These are phyloP conservation scores for Mycena sp. DNA, from an alignment of 1,284 basidiomycete species.

Conservation along the genomic window DNA sequence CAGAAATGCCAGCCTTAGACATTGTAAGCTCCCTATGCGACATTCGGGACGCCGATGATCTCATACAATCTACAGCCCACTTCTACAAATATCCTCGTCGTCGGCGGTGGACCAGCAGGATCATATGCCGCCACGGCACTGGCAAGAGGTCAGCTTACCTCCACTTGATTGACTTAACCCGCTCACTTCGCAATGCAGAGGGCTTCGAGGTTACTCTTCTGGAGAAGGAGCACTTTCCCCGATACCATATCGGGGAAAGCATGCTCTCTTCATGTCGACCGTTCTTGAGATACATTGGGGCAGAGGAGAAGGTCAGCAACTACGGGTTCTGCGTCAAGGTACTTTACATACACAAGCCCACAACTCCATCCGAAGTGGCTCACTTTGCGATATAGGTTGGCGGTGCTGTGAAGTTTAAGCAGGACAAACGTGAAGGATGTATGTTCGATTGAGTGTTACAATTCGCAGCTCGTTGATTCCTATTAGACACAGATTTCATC, in stretches of 20 bases:
- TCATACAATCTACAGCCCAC: slow-evolving; percentile 22
- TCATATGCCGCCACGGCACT: slow-evolving; percentile 63
- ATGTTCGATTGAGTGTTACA: slow-evolving; percentile 24
- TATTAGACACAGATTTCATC: slow-evolving; percentile 54
- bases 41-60: background rate
- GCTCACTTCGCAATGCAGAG: slow-evolving; percentile 29
- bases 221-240: slow-evolving; percentile 49
- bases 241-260: slow-evolving; percentile 59
- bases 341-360: background rate
- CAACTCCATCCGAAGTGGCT: background rate
- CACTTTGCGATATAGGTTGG: slow-evolving; percentile 45
- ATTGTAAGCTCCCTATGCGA: background rate
- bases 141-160: slow-evolving; percentile 46
- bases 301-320: slow-evolving; percentile 47
- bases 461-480: background rate
- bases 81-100: slow-evolving; percentile 47
- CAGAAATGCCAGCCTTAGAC: background rate
- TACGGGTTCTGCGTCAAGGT: slow-evolving; percentile 55
- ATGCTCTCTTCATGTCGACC: slow-evolving; percentile 54
- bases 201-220: slow-evolving; percentile 59
- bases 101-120: slow-evolving; percentile 63
- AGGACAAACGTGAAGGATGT: slow-evolving; percentile 53
- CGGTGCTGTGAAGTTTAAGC: slow-evolving; percentile 53
- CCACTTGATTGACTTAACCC: no score
- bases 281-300: slow-evolving; percentile 54